A percentile compares a stretch with the other conserved stretches of the same genome.
phyloP scores from a whole-genome alignment of 331 rosid species.

The Dryas integrifolia region DNA sequence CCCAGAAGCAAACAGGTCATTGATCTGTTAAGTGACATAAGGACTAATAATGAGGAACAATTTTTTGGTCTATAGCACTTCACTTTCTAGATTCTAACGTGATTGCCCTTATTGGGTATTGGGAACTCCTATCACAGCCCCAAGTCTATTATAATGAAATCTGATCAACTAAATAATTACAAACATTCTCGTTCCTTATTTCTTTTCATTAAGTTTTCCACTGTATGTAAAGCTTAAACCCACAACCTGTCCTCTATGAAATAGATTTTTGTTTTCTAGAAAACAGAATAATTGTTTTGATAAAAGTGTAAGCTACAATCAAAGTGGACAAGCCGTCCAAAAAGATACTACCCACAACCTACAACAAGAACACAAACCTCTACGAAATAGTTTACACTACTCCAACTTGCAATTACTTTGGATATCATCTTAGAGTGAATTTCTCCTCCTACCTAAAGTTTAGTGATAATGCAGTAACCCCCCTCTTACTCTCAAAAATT shows the following conservation, averaged over 20 bases:
- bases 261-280: no score
- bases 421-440: neutral
- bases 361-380: no score
- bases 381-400: neutral
- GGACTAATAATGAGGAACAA: neutral
- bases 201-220: neutral
- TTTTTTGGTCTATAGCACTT: neutral
- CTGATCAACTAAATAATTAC: conserved; percentile 1
- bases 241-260: neutral
- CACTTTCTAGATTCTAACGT: neutral
- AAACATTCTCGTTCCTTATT: neutral
- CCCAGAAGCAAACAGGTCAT: no score
- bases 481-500: neutral
- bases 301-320: no score
- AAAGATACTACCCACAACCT: no score
- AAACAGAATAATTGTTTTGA: no score
- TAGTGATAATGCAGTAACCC: neutral
- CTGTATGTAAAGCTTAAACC: neutral
- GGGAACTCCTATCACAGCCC: neutral
- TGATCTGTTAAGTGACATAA: no score
- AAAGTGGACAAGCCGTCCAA: no score
- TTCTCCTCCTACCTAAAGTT: neutral
- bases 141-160: neutral
- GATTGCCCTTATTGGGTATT: neutral
- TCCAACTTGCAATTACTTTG: neutral